These are phyloP conservation scores for Musa balbisiana DNA, from an alignment of 202 grass and related monocot species.

Conservation along the genomic window DNA sequence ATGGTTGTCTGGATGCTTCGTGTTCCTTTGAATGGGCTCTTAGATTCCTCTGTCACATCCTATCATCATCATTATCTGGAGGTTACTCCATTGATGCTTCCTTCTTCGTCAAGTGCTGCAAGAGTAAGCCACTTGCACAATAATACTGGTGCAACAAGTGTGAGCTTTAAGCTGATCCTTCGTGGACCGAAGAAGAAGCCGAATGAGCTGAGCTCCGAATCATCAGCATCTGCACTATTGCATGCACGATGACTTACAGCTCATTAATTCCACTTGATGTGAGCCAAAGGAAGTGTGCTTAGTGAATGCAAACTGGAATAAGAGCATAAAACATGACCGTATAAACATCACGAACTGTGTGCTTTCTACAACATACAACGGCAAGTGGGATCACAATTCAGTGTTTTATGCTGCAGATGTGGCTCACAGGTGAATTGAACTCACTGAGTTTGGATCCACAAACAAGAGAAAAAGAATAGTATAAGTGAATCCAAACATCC, in stretches of 20 bases:
- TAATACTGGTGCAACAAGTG: background rate
- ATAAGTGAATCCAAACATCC: background rate
- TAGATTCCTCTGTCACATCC: slow-evolving; percentile 3
- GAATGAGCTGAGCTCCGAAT: no score
- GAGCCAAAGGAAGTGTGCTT: no score
- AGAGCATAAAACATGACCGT: no score
- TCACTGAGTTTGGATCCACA: background rate
- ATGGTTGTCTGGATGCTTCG: background rate
- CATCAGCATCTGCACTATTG: no score
- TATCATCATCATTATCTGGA: background rate
- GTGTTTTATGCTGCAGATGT: background rate
- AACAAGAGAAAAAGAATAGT: background rate
- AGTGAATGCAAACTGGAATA: no score
- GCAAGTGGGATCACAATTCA: no score
- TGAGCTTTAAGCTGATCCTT: no score
- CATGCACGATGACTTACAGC: no score
- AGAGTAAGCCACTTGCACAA: background rate
- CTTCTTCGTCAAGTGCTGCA: background rate
- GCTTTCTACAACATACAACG: no score
- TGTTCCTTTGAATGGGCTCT: background rate
- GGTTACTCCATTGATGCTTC: background rate
- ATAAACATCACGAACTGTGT: no score
- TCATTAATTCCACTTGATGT: no score
- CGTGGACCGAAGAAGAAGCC: background rate
- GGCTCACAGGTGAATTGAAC: background rate